Evolutionary conservation across 177 flowering plant genomes (phyloP).

Genomic region (Vitis hybrid): DNA sequence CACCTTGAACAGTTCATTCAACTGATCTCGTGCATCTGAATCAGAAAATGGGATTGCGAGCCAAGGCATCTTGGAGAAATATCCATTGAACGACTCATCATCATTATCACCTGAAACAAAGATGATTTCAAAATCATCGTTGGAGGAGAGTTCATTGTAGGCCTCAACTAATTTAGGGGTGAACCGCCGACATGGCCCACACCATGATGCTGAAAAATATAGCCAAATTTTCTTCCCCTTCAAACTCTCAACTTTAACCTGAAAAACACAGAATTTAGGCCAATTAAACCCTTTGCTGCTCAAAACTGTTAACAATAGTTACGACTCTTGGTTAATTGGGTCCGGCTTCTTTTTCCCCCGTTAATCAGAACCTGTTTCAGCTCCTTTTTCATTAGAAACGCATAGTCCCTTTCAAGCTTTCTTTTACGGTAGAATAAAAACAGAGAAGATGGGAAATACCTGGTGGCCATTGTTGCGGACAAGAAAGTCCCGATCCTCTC

Average conservation of each 20-base stretch:
- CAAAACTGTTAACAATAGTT: too few species aligned
- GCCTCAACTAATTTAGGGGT: slow-evolving; percentile 42
- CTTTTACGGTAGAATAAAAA: background rate
- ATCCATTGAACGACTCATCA: slow-evolving; percentile 38
- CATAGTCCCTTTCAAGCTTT: too few species aligned
- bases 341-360: too few species aligned
- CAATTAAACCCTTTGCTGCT: too few species aligned
- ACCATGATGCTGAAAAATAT: slow-evolving; percentile 63
- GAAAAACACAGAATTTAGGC: slow-evolving; percentile 9
- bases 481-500: slow-evolving; percentile 30
- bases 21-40: slow-evolving; percentile 28
- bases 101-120: slow-evolving; percentile 44
- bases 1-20: slow-evolving; percentile 49
- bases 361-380: too few species aligned
- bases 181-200: slow-evolving; percentile 45
- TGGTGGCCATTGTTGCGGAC: slow-evolving; percentile 33
- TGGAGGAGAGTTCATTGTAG: slow-evolving; percentile 35
- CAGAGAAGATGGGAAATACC: slow-evolving; percentile 7
- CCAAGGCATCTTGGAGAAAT: slow-evolving; percentile 70
- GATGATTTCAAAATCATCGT: slow-evolving; percentile 43
- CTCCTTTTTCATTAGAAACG: too few species aligned
- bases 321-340: too few species aligned
- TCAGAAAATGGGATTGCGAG: slow-evolving; percentile 70
- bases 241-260: slow-evolving; percentile 43
- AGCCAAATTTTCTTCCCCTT: slow-evolving; percentile 47